Percentiles rank a stretch among this genome's conserved stretches.
These are phyloP conservation scores for Brassica balearica DNA, from an alignment of 441 rosid species.

Conservation along the genomic window DNA sequence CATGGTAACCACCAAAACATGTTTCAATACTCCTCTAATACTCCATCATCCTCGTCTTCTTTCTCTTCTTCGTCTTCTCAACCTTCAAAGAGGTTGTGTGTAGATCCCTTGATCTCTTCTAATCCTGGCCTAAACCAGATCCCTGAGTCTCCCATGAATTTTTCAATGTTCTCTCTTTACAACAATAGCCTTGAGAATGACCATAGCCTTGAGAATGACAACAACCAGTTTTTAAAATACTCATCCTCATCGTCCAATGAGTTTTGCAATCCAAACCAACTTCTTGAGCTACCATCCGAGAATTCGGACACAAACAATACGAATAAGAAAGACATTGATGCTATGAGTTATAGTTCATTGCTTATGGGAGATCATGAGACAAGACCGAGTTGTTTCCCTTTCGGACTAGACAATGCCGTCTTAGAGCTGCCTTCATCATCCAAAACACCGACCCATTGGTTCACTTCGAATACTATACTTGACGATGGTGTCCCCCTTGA, in stretches of 20 bases:
- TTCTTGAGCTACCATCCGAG: slow-evolving; percentile 39
- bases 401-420: slow-evolving; percentile 28
- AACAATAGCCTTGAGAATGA: slow-evolving; percentile 28
- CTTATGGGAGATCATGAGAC: slow-evolving; percentile 44
- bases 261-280: slow-evolving; percentile 38
- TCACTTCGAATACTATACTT: slow-evolving; percentile 35
- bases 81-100: slow-evolving; percentile 36
- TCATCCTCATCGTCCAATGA: slow-evolving; percentile 35
- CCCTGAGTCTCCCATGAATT: slow-evolving; percentile 33
- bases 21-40: slow-evolving; percentile 41
- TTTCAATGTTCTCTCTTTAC: slow-evolving; percentile 40
- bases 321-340: slow-evolving; percentile 38
- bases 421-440: slow-evolving; percentile 47
- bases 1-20: slow-evolving; percentile 31
- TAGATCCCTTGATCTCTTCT: slow-evolving; percentile 42
- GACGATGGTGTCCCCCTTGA: slow-evolving; percentile 29
- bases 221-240: slow-evolving; percentile 30
- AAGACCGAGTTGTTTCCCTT: slow-evolving; percentile 35
- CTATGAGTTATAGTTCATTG: slow-evolving; percentile 49
- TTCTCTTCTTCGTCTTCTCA: slow-evolving; percentile 47
- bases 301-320: slow-evolving; percentile 30
- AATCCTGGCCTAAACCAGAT: slow-evolving; percentile 35
- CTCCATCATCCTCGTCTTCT: slow-evolving; percentile 49
- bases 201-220: slow-evolving; percentile 18
- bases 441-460: slow-evolving; percentile 41